Percentiles rank a stretch among this genome's conserved stretches.
These are phyloP conservation scores for Austroboletus festivus DNA, from an alignment of 768 basidiomycete genomes.

Conservation along the genomic window DNA sequence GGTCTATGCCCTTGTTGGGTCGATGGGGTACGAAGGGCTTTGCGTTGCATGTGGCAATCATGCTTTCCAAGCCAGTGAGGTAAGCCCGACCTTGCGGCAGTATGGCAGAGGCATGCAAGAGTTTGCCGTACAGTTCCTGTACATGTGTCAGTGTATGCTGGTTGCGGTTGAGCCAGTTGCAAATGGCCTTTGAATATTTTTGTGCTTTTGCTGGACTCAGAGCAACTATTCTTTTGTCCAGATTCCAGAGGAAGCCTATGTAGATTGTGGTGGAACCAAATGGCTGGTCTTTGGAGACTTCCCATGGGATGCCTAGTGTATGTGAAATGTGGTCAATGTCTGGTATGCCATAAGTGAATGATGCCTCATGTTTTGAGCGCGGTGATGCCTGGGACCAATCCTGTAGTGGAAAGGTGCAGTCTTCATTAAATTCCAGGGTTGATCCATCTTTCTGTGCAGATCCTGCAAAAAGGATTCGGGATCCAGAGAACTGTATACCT, in stretches of 20 bases:
- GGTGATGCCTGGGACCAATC: neutral
- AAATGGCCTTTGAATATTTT: neutral
- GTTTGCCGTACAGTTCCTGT: constrained; percentile 39
- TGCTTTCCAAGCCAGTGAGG: neutral
- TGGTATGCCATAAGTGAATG: constrained; percentile 17
- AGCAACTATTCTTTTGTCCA: neutral
- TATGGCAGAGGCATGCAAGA: constrained; percentile 29
- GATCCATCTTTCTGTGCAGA: accelerated
- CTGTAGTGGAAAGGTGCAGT: neutral
- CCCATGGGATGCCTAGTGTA: constrained; percentile 34
- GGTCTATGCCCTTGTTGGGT: neutral
- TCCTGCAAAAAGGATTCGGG: accelerated
- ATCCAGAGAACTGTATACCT: neutral
- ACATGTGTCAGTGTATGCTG: constrained; percentile 30
- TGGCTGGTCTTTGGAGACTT: constrained; percentile 26
- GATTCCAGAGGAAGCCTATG: constrained; percentile 24
- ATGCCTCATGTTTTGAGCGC: neutral
- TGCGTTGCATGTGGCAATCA: neutral
- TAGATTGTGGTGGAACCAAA: constrained; percentile 24
- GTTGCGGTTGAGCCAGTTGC: neutral
- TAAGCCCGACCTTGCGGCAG: neutral
- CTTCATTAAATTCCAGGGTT: neutral
- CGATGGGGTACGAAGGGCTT: neutral
- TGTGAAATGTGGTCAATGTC: constrained; percentile 38
- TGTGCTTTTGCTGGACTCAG: neutral